A percentile compares a stretch with the other conserved stretches of the same genome.
Evolutionary conservation across 169 alveolate genomes (phyloP).

Genomic region (Miamiensis avidus): DNA sequence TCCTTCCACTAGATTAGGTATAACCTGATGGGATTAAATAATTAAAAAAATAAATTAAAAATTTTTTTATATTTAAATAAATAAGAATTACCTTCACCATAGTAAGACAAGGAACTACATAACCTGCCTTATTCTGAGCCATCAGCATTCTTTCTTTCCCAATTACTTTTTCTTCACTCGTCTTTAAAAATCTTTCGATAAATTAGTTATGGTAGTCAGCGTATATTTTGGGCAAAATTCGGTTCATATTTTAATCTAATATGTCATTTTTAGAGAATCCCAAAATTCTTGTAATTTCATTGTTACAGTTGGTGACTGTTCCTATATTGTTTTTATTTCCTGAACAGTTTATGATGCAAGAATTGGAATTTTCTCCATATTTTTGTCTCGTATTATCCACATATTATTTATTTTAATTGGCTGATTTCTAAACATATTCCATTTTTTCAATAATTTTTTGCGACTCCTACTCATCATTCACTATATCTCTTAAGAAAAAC

Average conservation of each 20-base stretch:
- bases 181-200: constrained; percentile 49
- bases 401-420: constrained; percentile 28
- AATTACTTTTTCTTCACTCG: constrained; percentile 52
- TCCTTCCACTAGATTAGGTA: constrained; percentile 41
- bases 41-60: too few species aligned
- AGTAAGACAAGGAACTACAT: constrained; percentile 42
- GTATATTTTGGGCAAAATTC: constrained; percentile 57
- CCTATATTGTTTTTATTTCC: constrained; percentile 43
- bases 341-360: constrained; percentile 39
- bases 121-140: constrained; percentile 48
- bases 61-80: too few species aligned
- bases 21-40: neutral
- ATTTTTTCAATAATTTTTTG: constrained; percentile 34
- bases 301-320: constrained; percentile 30
- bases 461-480: constrained; percentile 44
- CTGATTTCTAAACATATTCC: constrained; percentile 28
- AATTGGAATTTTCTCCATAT: constrained; percentile 50
- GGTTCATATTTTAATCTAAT: constrained; percentile 48
- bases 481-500: constrained; percentile 35
- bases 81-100: constrained; percentile 47
- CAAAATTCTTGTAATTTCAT: constrained; percentile 40
- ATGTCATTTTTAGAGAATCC: constrained; percentile 53
- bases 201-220: constrained; percentile 59
- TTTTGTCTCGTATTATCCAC: constrained; percentile 35
- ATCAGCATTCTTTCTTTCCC: constrained; percentile 44